Conservation (phyloP, 495 filamentous ascomycete genomes). For the Penicillium coprophilum region DNA sequence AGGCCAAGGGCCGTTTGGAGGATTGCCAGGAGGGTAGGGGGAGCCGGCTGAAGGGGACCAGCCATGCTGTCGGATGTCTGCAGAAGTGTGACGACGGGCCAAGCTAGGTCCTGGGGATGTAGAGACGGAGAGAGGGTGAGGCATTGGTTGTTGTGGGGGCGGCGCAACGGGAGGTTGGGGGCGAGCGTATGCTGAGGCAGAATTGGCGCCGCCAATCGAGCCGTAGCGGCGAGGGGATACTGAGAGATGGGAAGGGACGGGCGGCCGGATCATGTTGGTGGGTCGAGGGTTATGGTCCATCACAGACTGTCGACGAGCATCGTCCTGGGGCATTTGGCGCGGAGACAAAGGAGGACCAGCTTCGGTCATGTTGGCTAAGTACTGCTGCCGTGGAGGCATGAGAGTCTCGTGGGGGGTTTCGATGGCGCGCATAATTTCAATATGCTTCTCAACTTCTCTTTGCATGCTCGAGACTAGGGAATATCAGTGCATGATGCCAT, state of each 20-base stretch:
- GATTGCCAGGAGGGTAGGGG: constrained; percentile 53
- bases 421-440: constrained; percentile 65
- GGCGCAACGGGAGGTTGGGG: constrained; percentile 68
- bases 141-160: constrained; percentile 57
- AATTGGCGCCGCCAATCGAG: constrained; percentile 72
- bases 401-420: constrained; percentile 78
- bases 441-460: constrained; percentile 79
- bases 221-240: constrained; percentile 80
- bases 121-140: constrained; percentile 76
- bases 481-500: constrained; percentile 17
- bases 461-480: constrained; percentile 74
- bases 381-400: constrained; percentile 72
- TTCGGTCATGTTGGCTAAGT: constrained; percentile 71
- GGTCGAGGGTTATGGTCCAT: constrained; percentile 28
- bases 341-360: constrained; percentile 82
- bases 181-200: constrained; percentile 65
- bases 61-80: constrained; percentile 87
- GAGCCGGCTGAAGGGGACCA: constrained; percentile 73
- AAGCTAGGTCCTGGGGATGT: constrained; percentile 72
- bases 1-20: constrained; percentile 69
- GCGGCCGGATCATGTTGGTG: constrained; percentile 56
- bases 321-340: constrained; percentile 83
- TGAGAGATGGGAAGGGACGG: constrained; percentile 73
- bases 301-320: constrained; percentile 66
- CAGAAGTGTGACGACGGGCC: constrained; percentile 86